Percentiles rank a stretch among this genome's conserved stretches.
Evolutionary conservation across 768 basidiomycete genomes (phyloP).

Genomic region (Mycena capillaripes): DNA sequence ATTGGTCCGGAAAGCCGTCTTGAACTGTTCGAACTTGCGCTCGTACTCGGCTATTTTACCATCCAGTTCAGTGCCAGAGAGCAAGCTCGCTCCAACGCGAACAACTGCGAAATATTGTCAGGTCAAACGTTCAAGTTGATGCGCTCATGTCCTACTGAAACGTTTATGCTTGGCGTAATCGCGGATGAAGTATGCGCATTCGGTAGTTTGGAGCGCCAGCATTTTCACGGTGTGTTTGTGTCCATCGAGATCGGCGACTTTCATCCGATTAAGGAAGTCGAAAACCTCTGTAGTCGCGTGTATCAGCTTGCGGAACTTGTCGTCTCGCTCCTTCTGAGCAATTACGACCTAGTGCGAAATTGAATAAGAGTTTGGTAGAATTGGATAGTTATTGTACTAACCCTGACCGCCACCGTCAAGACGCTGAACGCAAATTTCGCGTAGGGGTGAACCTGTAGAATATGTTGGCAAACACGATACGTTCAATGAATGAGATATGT

Average conservation of each 20-base stretch:
- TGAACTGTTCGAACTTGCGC: neutral
- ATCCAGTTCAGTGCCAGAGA: slow-evolving; percentile 1
- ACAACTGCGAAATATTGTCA: neutral
- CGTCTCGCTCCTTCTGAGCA: slow-evolving; percentile 3
- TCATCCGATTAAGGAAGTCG: slow-evolving; percentile 3
- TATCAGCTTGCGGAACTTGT: neutral
- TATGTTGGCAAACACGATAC: neutral
- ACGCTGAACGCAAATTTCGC: neutral
- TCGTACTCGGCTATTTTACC: neutral
- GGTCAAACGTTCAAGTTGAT: neutral
- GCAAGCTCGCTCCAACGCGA: slow-evolving; percentile 4
- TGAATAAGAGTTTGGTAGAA: neutral
- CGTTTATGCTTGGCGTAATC: neutral
- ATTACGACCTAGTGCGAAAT: slow-evolving; percentile 1
- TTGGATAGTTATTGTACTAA: neutral
- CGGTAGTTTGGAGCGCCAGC: slow-evolving; percentile 1
- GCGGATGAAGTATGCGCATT: slow-evolving; percentile 1
- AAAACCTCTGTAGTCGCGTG: neutral
- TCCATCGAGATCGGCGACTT: neutral
- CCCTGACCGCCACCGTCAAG: slow-evolving; percentile 1
- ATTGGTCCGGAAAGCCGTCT: neutral
- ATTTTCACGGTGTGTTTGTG: slow-evolving; percentile 2
- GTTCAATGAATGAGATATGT: neutral
- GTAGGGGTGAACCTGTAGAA: neutral
- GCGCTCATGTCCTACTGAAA: neutral